Evolutionary conservation across 768 basidiomycete genomes (phyloP), one percentile per base, ranked within the genome.

Genomic region (Hygrocybe coccinea): DNA sequence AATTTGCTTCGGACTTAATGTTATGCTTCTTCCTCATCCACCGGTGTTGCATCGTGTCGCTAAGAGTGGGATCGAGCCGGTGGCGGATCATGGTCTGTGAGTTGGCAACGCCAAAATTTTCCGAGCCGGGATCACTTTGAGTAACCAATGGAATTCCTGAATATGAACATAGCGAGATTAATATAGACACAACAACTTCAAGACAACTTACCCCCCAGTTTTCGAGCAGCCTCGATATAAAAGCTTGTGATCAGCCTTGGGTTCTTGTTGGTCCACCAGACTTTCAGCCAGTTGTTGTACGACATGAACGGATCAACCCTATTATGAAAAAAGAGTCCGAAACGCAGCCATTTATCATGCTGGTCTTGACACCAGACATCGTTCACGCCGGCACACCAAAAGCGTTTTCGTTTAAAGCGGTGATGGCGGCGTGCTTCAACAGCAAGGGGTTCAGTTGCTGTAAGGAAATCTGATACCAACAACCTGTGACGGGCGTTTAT

Each of bases 21-120:
- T 80, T 81, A 1, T 63, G 69, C 35, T 76, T 70, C 0, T 61
- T 52, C 0, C 58, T 52, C 64, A 64, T 72, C 62, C 71, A 80
- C 0, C 65, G 59, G 47, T 82, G 79, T 49, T 79, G 78, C 0
- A 76, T 50, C 0, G 68, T 74, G 0, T 66, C 73, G 0, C 6
- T 6, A 0, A 81, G 65, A 0, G 55, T 35, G 0, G 76, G 72
- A 56, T 82, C 77, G 7, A 73, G 68, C 0, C 36, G 36, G 8
- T 79, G 78, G 0, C 73, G 68, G 0, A 76, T 59, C 0, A 59
- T 38, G 0, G 79, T 77, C 0, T 79, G 76, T 0, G 62, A 63
- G 61, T 80, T 80, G 1, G 78, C 79, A 22, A 79, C 65, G 0
- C 72, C 67, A 57, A 69, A 68, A 52, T 80, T 81, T 51, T 79